Percentiles rank a stretch among this genome's conserved stretches.
phyloP scores from a whole-genome alignment of 2,329 filamentous ascomycete species.

The Bipolaris victoriae region DNA sequence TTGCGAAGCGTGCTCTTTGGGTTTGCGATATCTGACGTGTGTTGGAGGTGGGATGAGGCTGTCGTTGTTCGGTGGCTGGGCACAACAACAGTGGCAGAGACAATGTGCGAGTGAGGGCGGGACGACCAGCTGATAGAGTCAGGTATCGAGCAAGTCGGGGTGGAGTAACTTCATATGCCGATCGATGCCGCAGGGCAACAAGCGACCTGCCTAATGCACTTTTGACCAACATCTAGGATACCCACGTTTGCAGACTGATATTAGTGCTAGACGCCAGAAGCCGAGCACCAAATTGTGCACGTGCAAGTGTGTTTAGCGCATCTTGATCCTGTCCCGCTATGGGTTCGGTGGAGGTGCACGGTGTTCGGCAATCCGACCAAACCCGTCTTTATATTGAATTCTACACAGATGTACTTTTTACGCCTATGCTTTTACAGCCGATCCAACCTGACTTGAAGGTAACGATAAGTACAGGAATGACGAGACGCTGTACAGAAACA shows the following conservation, averaged over 20 bases:
- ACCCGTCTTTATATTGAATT: neutral
- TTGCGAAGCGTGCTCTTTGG: constrained; percentile 10
- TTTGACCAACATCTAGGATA: constrained; percentile 10
- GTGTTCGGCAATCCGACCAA: constrained; percentile 8
- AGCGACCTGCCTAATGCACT: constrained; percentile 20
- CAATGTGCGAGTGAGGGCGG: neutral
- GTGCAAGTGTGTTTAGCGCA: neutral
- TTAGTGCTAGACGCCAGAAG: neutral
- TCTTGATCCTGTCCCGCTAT: constrained; percentile 1
- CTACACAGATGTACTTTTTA: neutral
- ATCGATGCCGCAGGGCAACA: constrained; percentile 20
- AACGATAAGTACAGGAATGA: neutral
- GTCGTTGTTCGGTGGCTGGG: neutral
- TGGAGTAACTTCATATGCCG: constrained; percentile 19
- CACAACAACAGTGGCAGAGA: neutral
- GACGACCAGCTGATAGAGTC: constrained; percentile 12
- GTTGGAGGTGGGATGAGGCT: neutral
- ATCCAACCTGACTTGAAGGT: neutral
- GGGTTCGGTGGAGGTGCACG: constrained; percentile 7
- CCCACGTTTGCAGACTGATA: neutral
- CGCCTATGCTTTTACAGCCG: neutral
- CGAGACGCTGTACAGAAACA: neutral
- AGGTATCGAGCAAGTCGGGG: constrained; percentile 18
- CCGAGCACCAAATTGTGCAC: no score
- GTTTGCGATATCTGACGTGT: neutral